Percentiles rank a stretch among this genome's conserved stretches.
Evolutionary conservation across 1,139 yeast species (phyloP).

Genomic region (Suhomyces coccinellae): DNA sequence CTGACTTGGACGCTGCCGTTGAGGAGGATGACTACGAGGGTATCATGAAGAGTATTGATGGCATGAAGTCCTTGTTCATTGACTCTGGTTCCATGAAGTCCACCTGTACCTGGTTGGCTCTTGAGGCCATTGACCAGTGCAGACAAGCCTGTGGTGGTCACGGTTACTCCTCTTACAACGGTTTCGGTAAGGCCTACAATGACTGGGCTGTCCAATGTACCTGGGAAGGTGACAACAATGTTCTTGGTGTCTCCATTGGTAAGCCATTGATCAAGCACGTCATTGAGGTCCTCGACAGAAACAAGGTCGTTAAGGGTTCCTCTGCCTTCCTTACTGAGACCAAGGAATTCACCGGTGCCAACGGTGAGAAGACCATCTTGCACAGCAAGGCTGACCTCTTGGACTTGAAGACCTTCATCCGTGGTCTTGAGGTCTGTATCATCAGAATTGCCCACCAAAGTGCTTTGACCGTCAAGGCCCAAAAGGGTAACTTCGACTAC

Average conservation of each 20-base stretch:
- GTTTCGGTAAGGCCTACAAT: slow-evolving; percentile 49
- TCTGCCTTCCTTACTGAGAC: slow-evolving; percentile 42
- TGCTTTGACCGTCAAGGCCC: slow-evolving; percentile 41
- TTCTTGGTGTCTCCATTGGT: slow-evolving; percentile 48
- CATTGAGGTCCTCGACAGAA: slow-evolving; percentile 31
- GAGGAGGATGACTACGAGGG: slow-evolving; percentile 34
- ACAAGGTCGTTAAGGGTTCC: slow-evolving; percentile 38
- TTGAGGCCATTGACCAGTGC: slow-evolving; percentile 47
- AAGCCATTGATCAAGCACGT: slow-evolving; percentile 45
- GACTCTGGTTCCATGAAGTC: slow-evolving; percentile 52
- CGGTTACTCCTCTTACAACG: slow-evolving; percentile 50
- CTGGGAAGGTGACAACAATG: slow-evolving; percentile 56
- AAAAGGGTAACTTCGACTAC: slow-evolving; percentile 52
- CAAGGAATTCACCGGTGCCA: slow-evolving; percentile 23
- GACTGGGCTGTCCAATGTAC: slow-evolving; percentile 56
- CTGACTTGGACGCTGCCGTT: slow-evolving; percentile 38
- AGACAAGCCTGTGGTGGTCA: slow-evolving; percentile 57
- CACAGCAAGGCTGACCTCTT: slow-evolving; percentile 29
- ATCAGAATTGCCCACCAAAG: slow-evolving; percentile 50
- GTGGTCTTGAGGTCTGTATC: slow-evolving; percentile 44
- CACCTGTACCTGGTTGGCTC: slow-evolving; percentile 51
- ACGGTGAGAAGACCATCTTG: slow-evolving; percentile 29
- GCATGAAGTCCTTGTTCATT: slow-evolving; percentile 45
- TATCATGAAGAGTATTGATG: slow-evolving; percentile 40
- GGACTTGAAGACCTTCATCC: slow-evolving; percentile 35